phyloP scores from a whole-genome alignment of 805 yeast species.

The Hanseniaspora jakobsenii region DNA sequence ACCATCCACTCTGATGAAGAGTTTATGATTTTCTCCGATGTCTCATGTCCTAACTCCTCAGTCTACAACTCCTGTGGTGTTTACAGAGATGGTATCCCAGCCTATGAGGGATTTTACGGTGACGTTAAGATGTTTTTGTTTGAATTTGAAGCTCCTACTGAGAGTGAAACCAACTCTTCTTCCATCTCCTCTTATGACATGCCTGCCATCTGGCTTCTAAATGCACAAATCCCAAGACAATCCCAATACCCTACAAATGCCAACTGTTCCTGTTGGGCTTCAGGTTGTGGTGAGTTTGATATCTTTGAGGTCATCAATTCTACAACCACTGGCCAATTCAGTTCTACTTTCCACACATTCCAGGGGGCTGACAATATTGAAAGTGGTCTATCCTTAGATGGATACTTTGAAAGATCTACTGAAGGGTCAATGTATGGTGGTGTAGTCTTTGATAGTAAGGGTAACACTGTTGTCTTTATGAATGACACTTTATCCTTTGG shows the following conservation, averaged over 20 bases:
- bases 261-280: conserved; percentile 64
- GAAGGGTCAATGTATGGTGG: conserved; percentile 51
- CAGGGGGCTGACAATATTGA: conserved; percentile 51
- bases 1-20: conserved; percentile 48
- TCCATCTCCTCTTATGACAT: conserved; percentile 36
- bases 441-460: conserved; percentile 52
- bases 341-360: conserved; percentile 61
- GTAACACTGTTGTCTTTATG: conserved; percentile 49
- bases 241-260: conserved; percentile 49
- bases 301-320: conserved; percentile 61
- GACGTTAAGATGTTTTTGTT: conserved; percentile 58
- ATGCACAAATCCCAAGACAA: conserved; percentile 63
- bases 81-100: conserved; percentile 61
- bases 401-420: conserved; percentile 46
- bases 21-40: conserved; percentile 46
- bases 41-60: conserved; percentile 47
- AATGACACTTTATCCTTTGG: conserved; percentile 43
- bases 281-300: conserved; percentile 73
- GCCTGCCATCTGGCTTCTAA: conserved; percentile 71
- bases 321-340: conserved; percentile 44
- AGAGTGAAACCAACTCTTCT: conserved; percentile 30
- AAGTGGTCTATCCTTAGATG: conserved; percentile 46
- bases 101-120: conserved; percentile 61
- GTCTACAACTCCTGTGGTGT: conserved; percentile 57
- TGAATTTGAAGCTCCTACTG: conserved; percentile 57